phyloP scores from a whole-genome alignment of 2,329 filamentous ascomycete genomes.

The Scedosporium minutisporum region DNA sequence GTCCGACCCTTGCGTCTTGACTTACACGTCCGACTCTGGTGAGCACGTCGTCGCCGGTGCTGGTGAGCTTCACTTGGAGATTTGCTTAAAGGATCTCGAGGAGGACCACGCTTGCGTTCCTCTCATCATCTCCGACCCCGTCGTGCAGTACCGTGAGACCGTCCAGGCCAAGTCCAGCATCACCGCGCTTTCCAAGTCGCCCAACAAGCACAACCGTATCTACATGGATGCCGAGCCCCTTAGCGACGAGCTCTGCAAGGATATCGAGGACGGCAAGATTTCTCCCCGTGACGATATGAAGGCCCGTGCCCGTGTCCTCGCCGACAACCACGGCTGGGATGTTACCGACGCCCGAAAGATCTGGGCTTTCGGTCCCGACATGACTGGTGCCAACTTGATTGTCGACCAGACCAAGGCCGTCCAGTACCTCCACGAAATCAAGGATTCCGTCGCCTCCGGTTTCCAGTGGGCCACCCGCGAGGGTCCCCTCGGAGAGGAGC shows the following conservation, averaged over 20 bases:
- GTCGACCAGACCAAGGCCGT: slow-evolving; percentile 99
- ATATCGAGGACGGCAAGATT: slow-evolving; percentile 90
- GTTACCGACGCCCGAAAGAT: slow-evolving; percentile 99
- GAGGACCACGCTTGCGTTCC: slow-evolving; percentile 98
- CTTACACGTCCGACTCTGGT: slow-evolving; percentile 79
- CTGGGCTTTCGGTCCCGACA: slow-evolving; percentile 99
- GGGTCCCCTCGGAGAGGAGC: slow-evolving; percentile 96
- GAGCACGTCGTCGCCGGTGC: slow-evolving; percentile 99
- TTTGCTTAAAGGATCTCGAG: slow-evolving; percentile 99
- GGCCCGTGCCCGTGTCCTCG: slow-evolving; percentile 87
- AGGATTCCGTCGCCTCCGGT: slow-evolving; percentile 98
- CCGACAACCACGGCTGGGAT: slow-evolving; percentile 97
- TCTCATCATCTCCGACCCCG: slow-evolving; percentile 94
- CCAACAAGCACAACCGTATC: slow-evolving; percentile 99
- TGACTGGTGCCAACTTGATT: slow-evolving; percentile 93
- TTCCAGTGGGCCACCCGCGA: slow-evolving; percentile 99
- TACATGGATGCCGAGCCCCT: slow-evolving; percentile 91
- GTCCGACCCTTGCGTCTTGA: slow-evolving; percentile 97
- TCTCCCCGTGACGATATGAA: slow-evolving; percentile 97
- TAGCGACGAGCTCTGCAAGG: slow-evolving; percentile 79
- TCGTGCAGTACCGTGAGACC: slow-evolving; percentile 98
- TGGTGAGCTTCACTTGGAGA: slow-evolving; percentile 98
- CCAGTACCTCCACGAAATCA: slow-evolving; percentile 99
- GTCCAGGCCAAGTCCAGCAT: slow-evolving; percentile 79
- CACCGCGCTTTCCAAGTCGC: slow-evolving; percentile 96